Evolutionary conservation across 768 basidiomycete genomes (phyloP), one percentile per base, ranked within the genome.

Genomic region (Tylopilus plumbeoviolaceoides): DNA sequence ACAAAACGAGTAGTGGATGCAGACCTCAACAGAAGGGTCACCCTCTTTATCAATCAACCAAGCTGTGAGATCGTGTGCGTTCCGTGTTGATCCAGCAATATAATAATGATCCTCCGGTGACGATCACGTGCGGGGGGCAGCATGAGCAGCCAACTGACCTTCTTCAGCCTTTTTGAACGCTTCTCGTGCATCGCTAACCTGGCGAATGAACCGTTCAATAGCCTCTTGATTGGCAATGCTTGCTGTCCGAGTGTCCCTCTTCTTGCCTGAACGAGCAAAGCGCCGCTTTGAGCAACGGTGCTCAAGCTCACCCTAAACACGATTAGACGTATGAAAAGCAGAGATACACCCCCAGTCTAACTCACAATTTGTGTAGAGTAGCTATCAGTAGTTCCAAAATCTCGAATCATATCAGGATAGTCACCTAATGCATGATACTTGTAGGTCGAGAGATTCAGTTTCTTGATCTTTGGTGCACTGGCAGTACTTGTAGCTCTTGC

Each of bases 261-360:
- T 67, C 47, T 75, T 76, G 52, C 73, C 74, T 0, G 74, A 73
- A 0, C 62, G 46, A 0, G 49, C 57, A 46, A 73, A 78, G 12
- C 70, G 54, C 0, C 60, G 60, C 54, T 79, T 79, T 9, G 70
- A 48, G 0, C 49, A 53, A 0, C 65, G 56, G 45, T 79, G 75
- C 44, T 74, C 63, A 0, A 69, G 63, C 48, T 76, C 75, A 10
- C 73, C 70, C 74, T 75, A 18, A 31, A 31, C 30, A 31, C n/a
- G n/a, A n/a, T n/a, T n/a, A n/a, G n/a, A n/a, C n/a, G n/a, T n/a
- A 31, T 28, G 28, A 28, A 28, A 10, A 31, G 11, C 8, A 9
- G 30, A 31, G 30, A n/a, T n/a, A n/a, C n/a, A n/a, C n/a, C n/a
- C n/a, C n/a, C 9, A 5, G 23, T 6, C 8, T 38, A 5, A 42